phyloP scores from a whole-genome alignment of 257 asterid species.

The Lycium barbarum region DNA sequence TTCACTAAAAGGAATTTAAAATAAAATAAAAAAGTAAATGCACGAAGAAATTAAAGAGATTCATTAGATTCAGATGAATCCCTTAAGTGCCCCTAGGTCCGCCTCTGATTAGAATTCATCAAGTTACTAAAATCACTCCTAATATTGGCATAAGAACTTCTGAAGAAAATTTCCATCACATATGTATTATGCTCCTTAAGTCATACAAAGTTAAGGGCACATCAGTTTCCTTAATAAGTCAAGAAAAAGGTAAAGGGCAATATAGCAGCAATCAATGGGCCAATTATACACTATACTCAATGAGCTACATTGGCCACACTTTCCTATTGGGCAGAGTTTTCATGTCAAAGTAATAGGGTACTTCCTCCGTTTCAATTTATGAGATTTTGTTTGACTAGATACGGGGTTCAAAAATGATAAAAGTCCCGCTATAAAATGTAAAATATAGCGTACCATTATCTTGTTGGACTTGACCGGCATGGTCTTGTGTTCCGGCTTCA shows the following conservation, averaged over 20 bases:
- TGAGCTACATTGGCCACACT: neutral
- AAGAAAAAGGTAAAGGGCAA: neutral
- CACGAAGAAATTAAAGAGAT: neutral
- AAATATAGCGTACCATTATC: slow-evolving; percentile 42
- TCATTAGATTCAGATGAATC: too few relatives aligned
- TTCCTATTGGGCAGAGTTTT: neutral
- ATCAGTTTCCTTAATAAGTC: neutral
- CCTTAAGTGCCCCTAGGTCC: too few relatives aligned
- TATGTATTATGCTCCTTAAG: too few relatives aligned
- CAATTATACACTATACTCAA: too few relatives aligned
- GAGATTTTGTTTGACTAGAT: too few relatives aligned
- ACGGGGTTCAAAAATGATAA: too few relatives aligned
- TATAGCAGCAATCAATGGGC: too few relatives aligned
- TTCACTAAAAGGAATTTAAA: too few relatives aligned
- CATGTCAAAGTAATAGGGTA: neutral
- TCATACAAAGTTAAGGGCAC: neutral
- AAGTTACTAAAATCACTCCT: neutral
- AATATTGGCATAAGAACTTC: neutral
- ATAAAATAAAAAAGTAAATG: neutral
- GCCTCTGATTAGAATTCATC: neutral
- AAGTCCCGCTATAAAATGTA: too few relatives aligned
- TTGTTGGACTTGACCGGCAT: slow-evolving; percentile 47
- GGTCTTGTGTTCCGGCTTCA: slow-evolving; percentile 44
- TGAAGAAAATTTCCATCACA: neutral
- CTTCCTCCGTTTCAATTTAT: too few relatives aligned